A percentile compares a stretch with the other conserved stretches of the same genome.
Conservation (phyloP, 2,329 filamentous ascomycete genomes). For the Xylariaceae sp. region DNA sequence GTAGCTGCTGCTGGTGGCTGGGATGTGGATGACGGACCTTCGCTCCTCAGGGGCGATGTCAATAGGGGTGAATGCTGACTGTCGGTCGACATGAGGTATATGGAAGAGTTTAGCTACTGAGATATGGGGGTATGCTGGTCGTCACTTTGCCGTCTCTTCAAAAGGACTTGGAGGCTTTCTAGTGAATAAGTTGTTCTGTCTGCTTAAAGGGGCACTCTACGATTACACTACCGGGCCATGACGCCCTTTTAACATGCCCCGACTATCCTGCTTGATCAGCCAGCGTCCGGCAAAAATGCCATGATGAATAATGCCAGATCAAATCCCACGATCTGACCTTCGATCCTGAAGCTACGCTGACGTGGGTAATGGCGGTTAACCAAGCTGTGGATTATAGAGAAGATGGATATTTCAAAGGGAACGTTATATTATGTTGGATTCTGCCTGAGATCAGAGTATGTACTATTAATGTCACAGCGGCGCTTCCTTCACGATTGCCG, state of each 20-base stretch:
- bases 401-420: neutral
- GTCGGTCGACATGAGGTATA: neutral
- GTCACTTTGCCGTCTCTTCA: too few species aligned
- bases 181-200: neutral
- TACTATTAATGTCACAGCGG: neutral
- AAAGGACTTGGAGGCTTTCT: too few species aligned
- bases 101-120: neutral
- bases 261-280: neutral
- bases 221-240: neutral
- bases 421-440: neutral
- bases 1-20: neutral
- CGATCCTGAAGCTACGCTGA: neutral
- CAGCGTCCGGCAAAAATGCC: neutral
- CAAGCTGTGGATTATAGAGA: neutral
- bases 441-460: neutral
- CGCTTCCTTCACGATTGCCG: neutral
- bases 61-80: neutral
- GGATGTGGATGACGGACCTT: neutral
- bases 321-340: neutral
- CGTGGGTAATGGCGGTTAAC: neutral
- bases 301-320: neutral
- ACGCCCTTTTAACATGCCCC: neutral
- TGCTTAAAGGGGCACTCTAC: neutral
- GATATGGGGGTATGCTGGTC: neutral
- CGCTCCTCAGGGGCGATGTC: neutral